Evolutionary conservation across 176 grass and related monocot genomes (phyloP).

Genomic region (Pontederia paniculata): DNA sequence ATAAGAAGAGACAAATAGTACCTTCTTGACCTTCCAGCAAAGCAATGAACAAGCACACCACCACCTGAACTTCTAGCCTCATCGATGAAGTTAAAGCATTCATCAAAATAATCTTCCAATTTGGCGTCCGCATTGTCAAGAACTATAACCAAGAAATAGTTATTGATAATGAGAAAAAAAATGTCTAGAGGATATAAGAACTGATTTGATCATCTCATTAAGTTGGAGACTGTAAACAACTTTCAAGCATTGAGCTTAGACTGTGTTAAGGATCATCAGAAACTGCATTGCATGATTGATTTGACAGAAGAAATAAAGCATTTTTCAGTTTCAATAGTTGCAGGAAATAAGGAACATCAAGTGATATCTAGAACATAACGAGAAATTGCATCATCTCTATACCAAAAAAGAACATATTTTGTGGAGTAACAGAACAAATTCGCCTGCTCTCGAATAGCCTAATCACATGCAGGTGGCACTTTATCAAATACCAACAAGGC

Average conservation of each 20-base stretch:
- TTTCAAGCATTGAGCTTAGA: background rate
- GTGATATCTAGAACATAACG: too few relatives aligned
- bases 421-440: too few relatives aligned
- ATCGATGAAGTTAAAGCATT: constrained; percentile 82
- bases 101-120: constrained; percentile 54
- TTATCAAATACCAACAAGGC: too few relatives aligned
- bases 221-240: background rate
- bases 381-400: too few relatives aligned
- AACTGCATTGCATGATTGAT: constrained; percentile 17
- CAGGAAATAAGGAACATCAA: too few relatives aligned
- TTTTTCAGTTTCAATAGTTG: too few relatives aligned
- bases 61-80: constrained; percentile 55
- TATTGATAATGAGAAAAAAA: background rate
- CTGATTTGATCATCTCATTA: background rate
- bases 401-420: too few relatives aligned
- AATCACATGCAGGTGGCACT: too few relatives aligned
- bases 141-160: constrained; percentile 30
- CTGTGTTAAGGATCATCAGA: constrained; percentile 1
- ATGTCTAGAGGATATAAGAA: background rate
- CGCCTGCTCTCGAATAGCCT: too few relatives aligned
- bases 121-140: constrained; percentile 55
- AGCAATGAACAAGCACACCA: constrained; percentile 81
- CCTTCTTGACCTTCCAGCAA: constrained; percentile 92
- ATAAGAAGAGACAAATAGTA: constrained; percentile 13
- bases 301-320: background rate